Base-by-base conservation (phyloP, 2,329 filamentous ascomycete genomes). In the Alternaria burnsii region DNA sequence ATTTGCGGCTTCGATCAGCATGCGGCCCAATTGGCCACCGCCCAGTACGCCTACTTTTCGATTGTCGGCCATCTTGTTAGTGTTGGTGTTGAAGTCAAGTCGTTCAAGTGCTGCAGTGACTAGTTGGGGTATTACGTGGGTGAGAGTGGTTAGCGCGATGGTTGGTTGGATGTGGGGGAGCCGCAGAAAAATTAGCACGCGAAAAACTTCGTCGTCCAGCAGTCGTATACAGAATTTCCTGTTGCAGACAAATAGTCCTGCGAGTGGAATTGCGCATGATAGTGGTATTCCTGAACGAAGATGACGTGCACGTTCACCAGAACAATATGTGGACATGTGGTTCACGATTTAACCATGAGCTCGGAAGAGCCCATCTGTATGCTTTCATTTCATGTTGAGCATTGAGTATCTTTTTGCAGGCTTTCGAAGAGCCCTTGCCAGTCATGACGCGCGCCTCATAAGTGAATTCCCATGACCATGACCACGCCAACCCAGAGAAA, bases 1-100 rank as follows among this genome's bases (percentile, higher is more conserved):
- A 74, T 89, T 88, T 34, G 94, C 93, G n/a, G 91, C 89, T 82
- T 98, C 93, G 66, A 91, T 90, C 20, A 98, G 87, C 95, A 98
- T 98, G 67, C 92, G 91, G 62, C 94, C 95, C 41, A 99, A 86
- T 81, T 85, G 83, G 70, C 83, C 83, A 42, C 83, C 83, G 22
- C 76, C 76, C 16, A 78, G 65, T 9, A 78, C 74, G 14, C 76
- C 76, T 6, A 78, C 74, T 61, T 74, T 78, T 26, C 75, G 70
- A 24, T 58, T 65, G 55, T 78, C 75, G 56, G 69, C 65, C 73
- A 75, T 77, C 34, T 57, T 59, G 42, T 32, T 28, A 41, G 58
- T 63, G 41, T 58, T 53, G 52, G 34, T 43, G 34, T 59, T 40
- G 26, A 46, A 52, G n/a, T 47, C 43, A 50, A 53, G 34, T 60